Percentiles rank a stretch among this genome's conserved stretches.
Evolutionary conservation across 306 rosid species (phyloP).

Genomic region (Gynostemma pentaphyllum): DNA sequence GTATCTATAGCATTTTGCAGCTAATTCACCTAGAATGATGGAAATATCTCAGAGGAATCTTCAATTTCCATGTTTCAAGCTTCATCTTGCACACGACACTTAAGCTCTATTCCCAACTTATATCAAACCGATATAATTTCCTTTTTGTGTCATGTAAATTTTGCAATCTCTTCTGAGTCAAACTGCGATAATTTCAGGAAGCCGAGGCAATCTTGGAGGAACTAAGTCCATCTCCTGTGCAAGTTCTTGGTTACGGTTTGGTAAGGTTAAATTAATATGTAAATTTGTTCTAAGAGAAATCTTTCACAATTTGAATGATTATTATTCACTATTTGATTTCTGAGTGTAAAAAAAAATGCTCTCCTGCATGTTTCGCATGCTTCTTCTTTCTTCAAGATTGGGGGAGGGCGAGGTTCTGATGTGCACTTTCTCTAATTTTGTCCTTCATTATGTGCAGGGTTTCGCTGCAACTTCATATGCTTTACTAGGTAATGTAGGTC

Average conservation of each 20-base stretch:
- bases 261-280: slow-evolving; percentile 36
- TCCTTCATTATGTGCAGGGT: slow-evolving; percentile 44
- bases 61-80: background rate
- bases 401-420: background rate
- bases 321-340: too few species aligned
- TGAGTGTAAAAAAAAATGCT: too few species aligned
- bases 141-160: background rate
- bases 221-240: slow-evolving; percentile 54
- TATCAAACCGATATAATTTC: background rate
- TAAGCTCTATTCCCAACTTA: background rate
- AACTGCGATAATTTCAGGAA: slow-evolving; percentile 48
- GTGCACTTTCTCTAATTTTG: background rate
- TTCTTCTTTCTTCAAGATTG: background rate
- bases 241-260: slow-evolving; percentile 58
- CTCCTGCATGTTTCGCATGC: background rate
- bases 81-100: background rate
- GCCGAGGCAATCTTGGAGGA: slow-evolving; percentile 89
- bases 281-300: slow-evolving; percentile 5
- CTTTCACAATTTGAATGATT: slow-evolving; percentile 8
- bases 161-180: background rate
- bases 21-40: background rate
- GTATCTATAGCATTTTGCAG: slow-evolving; percentile 22
- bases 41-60: background rate
- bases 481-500: slow-evolving; percentile 39
- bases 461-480: slow-evolving; percentile 50